Percentiles rank a stretch among this genome's conserved stretches.
Evolutionary conservation across 2,329 filamentous ascomycete species (phyloP).

Genomic region (Penicillium expansum): DNA sequence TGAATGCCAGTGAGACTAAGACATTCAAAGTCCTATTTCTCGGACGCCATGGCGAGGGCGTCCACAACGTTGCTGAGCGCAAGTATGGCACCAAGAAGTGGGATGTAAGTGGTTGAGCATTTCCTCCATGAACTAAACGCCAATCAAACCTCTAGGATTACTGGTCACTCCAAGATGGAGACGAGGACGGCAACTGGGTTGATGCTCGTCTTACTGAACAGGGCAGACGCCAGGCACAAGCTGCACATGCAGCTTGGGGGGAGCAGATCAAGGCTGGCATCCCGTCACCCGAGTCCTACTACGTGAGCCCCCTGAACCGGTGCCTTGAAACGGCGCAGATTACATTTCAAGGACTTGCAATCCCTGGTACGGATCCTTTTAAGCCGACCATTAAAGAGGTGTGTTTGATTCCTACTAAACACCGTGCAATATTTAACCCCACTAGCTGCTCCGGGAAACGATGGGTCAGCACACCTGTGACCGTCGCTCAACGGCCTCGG

Average conservation of each 20-base stretch:
- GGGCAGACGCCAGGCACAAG: constrained; percentile 53
- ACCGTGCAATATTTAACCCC: neutral
- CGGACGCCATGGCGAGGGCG: constrained; percentile 60
- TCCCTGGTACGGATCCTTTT: constrained; percentile 50
- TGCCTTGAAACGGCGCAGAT: constrained; percentile 57
- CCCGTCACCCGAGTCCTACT: constrained; percentile 55
- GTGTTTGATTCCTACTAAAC: neutral
- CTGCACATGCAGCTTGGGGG: constrained; percentile 48
- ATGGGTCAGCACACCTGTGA: constrained; percentile 63
- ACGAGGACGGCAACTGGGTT: constrained; percentile 54
- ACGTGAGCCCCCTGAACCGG: constrained; percentile 57
- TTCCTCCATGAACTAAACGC: neutral
- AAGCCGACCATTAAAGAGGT: constrained; percentile 58
- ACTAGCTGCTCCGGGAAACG: constrained; percentile 54
- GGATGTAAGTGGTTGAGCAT: constrained; percentile 48
- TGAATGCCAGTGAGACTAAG: constrained; percentile 45
- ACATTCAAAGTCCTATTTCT: constrained; percentile 58
- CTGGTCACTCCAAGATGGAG: constrained; percentile 59
- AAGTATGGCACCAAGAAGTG: constrained; percentile 59
- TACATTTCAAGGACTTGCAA: constrained; percentile 50
- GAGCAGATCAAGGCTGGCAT: constrained; percentile 49
- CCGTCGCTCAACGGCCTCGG: constrained; percentile 50
- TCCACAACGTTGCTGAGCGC: constrained; percentile 60
- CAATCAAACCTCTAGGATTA: constrained; percentile 44
- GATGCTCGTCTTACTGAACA: constrained; percentile 57